Base-by-base conservation (phyloP, 345 rosid species). In the Microthlaspi erraticum region DNA sequence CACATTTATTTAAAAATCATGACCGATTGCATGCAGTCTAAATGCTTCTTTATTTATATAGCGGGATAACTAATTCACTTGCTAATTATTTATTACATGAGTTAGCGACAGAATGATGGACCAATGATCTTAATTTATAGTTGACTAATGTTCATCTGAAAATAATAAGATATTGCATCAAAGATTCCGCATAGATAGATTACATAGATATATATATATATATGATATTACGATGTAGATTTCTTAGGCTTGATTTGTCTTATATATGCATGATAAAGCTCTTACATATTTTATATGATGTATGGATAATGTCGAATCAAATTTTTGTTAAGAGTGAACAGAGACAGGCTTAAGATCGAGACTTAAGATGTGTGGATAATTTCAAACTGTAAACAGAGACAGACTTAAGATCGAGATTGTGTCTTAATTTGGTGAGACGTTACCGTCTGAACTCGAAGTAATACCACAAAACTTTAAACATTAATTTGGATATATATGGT, bases 341-440 rank as follows among this genome's bases (percentile, higher is more conserved):
- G 29, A 26, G 29, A 26, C 29, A 23, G 0, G 29, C 29, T 26
- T 5, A 26, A 26, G 4, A 26, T 26, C 29, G 29, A 26, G 29
- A 26, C 4, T 26, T 26, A 2, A 26, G 29, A 26, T 26, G 29
- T 26, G 29, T 26, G 29, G 29, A 26, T 26, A 19, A n/a, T 43
- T 71, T 51, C 17, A 51, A 34, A 42, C 9, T 14, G 16, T 44
- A n/a, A 45, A 23, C 55, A 43, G 39, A 60, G 53, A 62, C 10
- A 55, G 50, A 54, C 19, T 64, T 38, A 14, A 44, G 31, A 63
- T 63, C 36, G 32, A 54, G 33, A 44, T 17, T 54, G 48, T 45
- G 57, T 34, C 45, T 54, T 11, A 6, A 12, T 23, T 44, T 54
- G 64, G 64, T 63, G 57, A 63, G 63, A 62, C 46, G 62, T 71